Base-by-base conservation (phyloP, 495 filamentous ascomycete genomes). In the Parathielavia appendiculata region DNA sequence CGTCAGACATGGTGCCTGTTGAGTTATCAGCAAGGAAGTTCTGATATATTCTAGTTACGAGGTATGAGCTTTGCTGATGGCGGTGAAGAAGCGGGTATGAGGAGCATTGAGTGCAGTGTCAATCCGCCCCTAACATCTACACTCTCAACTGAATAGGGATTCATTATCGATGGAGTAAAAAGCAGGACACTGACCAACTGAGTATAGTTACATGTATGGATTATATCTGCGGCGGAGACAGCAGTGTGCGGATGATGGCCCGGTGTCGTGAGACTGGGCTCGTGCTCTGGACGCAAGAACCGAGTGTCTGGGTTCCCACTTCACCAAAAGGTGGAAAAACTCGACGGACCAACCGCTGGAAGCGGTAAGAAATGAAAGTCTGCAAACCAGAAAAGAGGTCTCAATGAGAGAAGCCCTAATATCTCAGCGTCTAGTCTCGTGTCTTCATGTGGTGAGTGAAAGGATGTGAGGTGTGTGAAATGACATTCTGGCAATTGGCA, bases 1-100 rank as follows among this genome's bases (percentile, higher is more conserved):
- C 59, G 47, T 61, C 52, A 10, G 58, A 35, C 58, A 61, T 61
- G 36, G 17, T 61, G 36, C 17, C 36, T 60, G 17, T 0, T 23
- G 3, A 30, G 1, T 5, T 35, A 30, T 58, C 20, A 58, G 56
- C 32, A 17, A 8, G 12, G 5, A 39, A 1, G 17, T 5, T 23
- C 5, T 46, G 13, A 17, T 40, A 17, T 2, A 17, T 7, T 4
- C 9, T 10, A 12, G 9, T 39, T 39, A 10, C 36, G 36, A 11
- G 4, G 36, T 2, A 16, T 39, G 10, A 16, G 16, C 12, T 3
- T 12, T 39, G 36, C 9, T 39, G 36, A 39, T 39, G 36, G 36
- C 26, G 26, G 26, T 30, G 26, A 30, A 6, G 26, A 2, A 30
- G 26, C 6, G 26, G 26, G 6, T 6, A 6, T 30, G 6, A 30